These are phyloP conservation scores for Penicillium sp. DNA, from an alignment of 2,329 filamentous ascomycete species.

Conservation along the genomic window DNA sequence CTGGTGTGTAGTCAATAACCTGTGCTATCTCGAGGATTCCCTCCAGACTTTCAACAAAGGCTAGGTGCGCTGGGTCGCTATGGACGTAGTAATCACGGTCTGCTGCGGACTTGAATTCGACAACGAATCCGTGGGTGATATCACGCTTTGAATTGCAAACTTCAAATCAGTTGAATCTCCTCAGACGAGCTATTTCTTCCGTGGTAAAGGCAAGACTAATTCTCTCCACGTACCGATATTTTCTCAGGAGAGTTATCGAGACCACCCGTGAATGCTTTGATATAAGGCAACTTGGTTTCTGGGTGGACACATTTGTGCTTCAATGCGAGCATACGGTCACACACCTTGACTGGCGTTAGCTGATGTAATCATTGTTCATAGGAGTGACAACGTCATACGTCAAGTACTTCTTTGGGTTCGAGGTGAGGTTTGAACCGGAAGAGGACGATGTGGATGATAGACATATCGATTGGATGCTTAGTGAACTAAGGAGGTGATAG, in stretches of 20 bases:
- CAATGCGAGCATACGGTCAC: constrained; percentile 57
- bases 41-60: constrained; percentile 52
- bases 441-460: constrained; percentile 67
- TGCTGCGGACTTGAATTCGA: constrained; percentile 62
- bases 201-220: not conserved
- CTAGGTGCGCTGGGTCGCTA: constrained; percentile 63
- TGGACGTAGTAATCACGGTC: constrained; percentile 70
- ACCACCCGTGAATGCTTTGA: constrained; percentile 59
- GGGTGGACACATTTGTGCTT: constrained; percentile 62
- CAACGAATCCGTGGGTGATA: constrained; percentile 69
- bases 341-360: constrained; percentile 45
- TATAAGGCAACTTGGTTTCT: constrained; percentile 59
- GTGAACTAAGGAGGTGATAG: too few species aligned
- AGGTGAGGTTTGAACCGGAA: constrained; percentile 63
- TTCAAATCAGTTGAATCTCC: not conserved
- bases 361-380: not conserved
- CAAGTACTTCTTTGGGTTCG: constrained; percentile 52
- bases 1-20: constrained; percentile 35
- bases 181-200: not conserved
- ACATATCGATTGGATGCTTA: constrained; percentile 45
- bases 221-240: constrained; percentile 49
- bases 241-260: constrained; percentile 63
- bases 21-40: constrained; percentile 36
- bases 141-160: constrained; percentile 49
- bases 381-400: constrained; percentile 47